Conservation (phyloP, 1,139 yeast species). For the Saccharomyces pastorianus region DNA sequence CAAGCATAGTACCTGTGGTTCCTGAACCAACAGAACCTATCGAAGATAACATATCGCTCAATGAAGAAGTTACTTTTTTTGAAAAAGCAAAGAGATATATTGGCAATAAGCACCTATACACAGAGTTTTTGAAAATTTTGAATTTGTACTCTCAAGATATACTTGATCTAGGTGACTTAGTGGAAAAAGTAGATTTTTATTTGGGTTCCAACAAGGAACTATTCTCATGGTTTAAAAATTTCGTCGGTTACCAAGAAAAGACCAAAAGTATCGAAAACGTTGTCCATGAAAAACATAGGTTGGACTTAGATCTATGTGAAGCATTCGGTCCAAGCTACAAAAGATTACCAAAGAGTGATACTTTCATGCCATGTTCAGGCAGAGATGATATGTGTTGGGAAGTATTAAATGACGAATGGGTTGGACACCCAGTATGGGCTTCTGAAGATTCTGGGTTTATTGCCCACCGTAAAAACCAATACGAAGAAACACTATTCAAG, state of each 20-base stretch:
- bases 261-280: conserved; percentile 81
- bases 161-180: conserved; percentile 72
- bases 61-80: conserved; percentile 82
- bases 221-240: conserved; percentile 82
- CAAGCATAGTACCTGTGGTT: conserved; percentile 73
- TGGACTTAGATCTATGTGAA: conserved; percentile 76
- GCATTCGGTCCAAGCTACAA: conserved; percentile 92
- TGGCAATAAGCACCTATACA: conserved; percentile 82
- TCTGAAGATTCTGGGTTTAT: conserved; percentile 97
- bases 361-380: conserved; percentile 96
- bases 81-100: conserved; percentile 87
- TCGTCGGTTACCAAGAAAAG: conserved; percentile 77
- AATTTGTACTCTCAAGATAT: conserved; percentile 85
- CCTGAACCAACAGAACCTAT: conserved; percentile 81
- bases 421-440: conserved; percentile 99
- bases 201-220: conserved; percentile 75
- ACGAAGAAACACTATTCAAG: conserved; percentile 88
- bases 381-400: conserved; percentile 99
- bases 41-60: conserved; percentile 51
- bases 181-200: conserved; percentile 77
- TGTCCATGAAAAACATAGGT: conserved; percentile 78
- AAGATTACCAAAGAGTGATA: conserved; percentile 85
- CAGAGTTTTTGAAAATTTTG: conserved; percentile 80
- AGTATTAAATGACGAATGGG: conserved; percentile 97
- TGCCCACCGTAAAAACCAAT: conserved; percentile 95